Evolutionary conservation across 2,329 filamentous ascomycete species (phyloP).

Genomic region (Reticulascus tulasneorum): DNA sequence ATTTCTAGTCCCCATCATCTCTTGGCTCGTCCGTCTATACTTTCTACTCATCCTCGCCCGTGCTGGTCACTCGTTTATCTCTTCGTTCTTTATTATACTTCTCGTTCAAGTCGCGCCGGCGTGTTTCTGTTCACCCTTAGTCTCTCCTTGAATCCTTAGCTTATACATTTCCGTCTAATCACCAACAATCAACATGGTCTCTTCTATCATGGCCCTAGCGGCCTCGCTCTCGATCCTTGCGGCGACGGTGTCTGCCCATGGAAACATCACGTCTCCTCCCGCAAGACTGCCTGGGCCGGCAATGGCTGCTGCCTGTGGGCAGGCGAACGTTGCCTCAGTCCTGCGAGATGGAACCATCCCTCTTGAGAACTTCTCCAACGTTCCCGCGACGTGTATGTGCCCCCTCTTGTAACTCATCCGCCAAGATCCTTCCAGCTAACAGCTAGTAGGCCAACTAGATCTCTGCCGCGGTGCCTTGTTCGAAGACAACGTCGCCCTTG

Average conservation of each 20-base stretch:
- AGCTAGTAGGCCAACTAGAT: conserved; percentile 22
- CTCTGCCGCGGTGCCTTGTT: conserved; percentile 45
- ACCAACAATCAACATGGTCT: conserved; percentile 8
- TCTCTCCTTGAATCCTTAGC: neutral
- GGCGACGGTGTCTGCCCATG: conserved; percentile 34
- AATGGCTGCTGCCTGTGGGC: conserved; percentile 40
- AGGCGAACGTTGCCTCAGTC: conserved; percentile 30
- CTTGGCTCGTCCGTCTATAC: no score
- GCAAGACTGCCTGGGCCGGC: conserved; percentile 38
- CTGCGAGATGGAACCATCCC: conserved; percentile 31
- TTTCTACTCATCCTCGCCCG: no score
- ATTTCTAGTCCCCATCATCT: no score
- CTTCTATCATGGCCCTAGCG: conserved; percentile 10
- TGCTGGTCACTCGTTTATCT: conserved; percentile 15
- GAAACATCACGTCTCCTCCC: conserved; percentile 36
- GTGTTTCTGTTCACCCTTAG: neutral
- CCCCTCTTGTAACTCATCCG: neutral
- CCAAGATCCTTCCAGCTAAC: neutral
- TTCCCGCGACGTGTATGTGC: conserved; percentile 22
- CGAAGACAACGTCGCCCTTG: conserved; percentile 37
- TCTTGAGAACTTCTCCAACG: conserved; percentile 23
- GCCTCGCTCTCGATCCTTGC: conserved; percentile 13
- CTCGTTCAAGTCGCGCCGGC: neutral
- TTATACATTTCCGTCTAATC: neutral
- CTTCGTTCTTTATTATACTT: neutral